Conservation (phyloP, 305 asterid genomes). For the Fraxinus xanthoxyloides region DNA sequence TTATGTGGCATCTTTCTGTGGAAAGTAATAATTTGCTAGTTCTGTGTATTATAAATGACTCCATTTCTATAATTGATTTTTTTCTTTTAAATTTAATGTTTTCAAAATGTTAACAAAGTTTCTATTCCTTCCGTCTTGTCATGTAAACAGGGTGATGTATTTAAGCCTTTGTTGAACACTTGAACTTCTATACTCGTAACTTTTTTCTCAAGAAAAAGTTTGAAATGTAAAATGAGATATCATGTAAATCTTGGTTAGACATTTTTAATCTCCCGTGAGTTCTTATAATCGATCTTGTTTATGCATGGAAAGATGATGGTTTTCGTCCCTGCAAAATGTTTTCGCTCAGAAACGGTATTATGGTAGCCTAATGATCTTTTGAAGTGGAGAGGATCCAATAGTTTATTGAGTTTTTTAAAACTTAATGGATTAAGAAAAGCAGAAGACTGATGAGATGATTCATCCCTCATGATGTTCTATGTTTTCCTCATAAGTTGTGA, state of each 20-base stretch:
- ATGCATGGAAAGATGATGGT: neutral
- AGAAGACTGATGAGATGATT: neutral
- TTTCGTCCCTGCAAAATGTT: neutral
- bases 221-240: neutral
- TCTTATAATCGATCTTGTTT: neutral
- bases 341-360: neutral
- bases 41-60: neutral
- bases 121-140: neutral
- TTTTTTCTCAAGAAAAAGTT: neutral
- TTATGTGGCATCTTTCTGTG: neutral
- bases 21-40: neutral
- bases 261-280: neutral
- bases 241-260: neutral
- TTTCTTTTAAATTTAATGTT: neutral
- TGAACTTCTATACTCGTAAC: neutral
- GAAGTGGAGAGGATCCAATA: neutral
- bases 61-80: neutral
- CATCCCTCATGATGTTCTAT: neutral
- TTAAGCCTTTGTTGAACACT: neutral
- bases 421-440: neutral
- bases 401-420: neutral
- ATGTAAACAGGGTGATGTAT: neutral
- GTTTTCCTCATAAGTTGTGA: neutral
- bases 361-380: neutral
- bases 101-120: neutral